These are phyloP conservation scores for Cryomyces minteri DNA, from an alignment of 495 filamentous ascomycete species.

Conservation along the genomic window DNA sequence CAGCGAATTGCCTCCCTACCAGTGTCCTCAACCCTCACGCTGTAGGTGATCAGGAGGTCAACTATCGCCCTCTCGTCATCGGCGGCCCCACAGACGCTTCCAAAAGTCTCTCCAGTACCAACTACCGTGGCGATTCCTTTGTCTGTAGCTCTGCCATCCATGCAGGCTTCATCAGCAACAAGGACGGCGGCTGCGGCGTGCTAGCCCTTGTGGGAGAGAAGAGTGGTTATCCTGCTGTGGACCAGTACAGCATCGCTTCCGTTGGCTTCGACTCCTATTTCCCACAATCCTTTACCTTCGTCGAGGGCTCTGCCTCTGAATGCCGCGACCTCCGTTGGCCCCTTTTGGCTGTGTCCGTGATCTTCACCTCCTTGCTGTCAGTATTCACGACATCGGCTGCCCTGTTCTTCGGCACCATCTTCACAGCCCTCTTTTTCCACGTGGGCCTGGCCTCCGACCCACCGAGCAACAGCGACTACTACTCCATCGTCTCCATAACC, in stretches of 20 bases:
- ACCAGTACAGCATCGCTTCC: constrained; percentile 16
- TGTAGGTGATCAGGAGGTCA: constrained; percentile 21
- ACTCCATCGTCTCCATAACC: constrained; percentile 22
- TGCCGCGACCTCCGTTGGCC: constrained; percentile 26
- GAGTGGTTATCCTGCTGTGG: constrained; percentile 13
- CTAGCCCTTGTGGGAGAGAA: constrained; percentile 20
- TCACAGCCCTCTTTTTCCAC: constrained; percentile 22
- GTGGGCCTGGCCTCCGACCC: constrained; percentile 25
- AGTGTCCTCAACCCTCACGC: constrained; percentile 21
- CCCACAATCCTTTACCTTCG: constrained; percentile 22
- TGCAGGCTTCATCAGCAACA: constrained; percentile 20
- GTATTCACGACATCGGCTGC: constrained; percentile 24
- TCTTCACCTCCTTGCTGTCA: constrained; percentile 19
- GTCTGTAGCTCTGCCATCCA: constrained; percentile 25
- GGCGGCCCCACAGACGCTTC: constrained; percentile 18
- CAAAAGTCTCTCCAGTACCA: constrained; percentile 5
- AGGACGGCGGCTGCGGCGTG: constrained; percentile 22
- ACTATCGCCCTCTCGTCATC: constrained; percentile 21
- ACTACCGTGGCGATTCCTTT: constrained; percentile 25
- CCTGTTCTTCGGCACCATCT: constrained; percentile 22
- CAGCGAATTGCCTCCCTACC: constrained; percentile 20
- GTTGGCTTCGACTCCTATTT: constrained; percentile 23
- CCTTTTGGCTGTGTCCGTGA: constrained; percentile 18
- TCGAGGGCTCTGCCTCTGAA: constrained; percentile 16
- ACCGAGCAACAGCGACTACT: constrained; percentile 19